These are phyloP conservation scores for Kickxella alabastrina DNA, from an alignment of 192 early-diverging fungal species.

Conservation along the genomic window DNA sequence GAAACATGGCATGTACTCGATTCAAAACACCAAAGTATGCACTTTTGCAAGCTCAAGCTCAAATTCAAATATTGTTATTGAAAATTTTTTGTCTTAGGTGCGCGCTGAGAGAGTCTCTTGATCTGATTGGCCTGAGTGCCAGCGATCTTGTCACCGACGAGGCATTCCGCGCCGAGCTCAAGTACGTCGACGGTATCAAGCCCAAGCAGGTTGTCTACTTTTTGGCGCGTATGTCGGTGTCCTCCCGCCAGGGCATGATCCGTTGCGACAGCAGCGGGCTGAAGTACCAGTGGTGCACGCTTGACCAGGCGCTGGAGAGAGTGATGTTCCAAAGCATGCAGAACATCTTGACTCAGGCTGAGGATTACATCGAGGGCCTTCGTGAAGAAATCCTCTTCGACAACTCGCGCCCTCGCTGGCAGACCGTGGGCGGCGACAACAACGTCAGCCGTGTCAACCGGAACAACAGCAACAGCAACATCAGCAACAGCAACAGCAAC, in stretches of 20 bases:
- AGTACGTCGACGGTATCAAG: conserved; percentile 76
- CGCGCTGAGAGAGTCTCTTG: conserved; percentile 70
- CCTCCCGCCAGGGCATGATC: conserved; percentile 57
- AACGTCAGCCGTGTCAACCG: conserved; percentile 7
- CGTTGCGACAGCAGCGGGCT: conserved; percentile 58
- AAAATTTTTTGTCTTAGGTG: too few species aligned
- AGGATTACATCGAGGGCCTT: conserved; percentile 59
- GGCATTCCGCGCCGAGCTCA: conserved; percentile 70
- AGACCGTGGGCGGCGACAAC: conserved; percentile 35
- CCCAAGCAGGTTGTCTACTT: conserved; percentile 80
- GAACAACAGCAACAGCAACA: conserved; percentile 20
- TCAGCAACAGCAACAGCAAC: conserved; percentile 8
- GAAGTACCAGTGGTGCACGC: conserved; percentile 67
- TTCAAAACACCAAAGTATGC: too few species aligned
- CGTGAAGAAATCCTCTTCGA: conserved; percentile 34
- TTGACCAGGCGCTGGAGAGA: conserved; percentile 65
- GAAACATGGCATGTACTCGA: too few species aligned
- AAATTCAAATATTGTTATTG: too few species aligned
- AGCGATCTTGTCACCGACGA: conserved; percentile 69
- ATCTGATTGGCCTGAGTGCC: conserved; percentile 67
- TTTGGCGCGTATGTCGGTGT: conserved; percentile 64
- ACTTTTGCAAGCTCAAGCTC: too few species aligned
- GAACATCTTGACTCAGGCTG: conserved; percentile 68
- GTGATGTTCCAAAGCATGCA: conserved; percentile 77
- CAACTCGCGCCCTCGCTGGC: conserved; percentile 32